Base-by-base conservation (phyloP, 1,139 yeast genomes). In the Diutina neorugosa region DNA sequence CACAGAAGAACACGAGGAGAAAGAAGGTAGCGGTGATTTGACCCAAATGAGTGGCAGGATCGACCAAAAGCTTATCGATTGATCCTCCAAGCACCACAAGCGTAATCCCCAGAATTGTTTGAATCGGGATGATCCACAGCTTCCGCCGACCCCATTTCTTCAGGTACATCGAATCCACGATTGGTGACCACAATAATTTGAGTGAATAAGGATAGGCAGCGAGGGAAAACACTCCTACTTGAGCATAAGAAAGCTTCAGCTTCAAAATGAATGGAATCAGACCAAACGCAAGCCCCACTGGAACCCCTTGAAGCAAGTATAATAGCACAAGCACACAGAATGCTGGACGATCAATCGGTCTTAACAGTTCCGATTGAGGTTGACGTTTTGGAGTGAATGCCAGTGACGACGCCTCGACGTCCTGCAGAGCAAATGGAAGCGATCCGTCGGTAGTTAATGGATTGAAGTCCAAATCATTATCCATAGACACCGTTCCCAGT, bases 81-180 rank as follows among this genome's bases (percentile, higher is more conserved):
- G 70, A 66, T 20, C 65, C 60, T 0, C 98, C 96, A 25, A 94
- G 68, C 54, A 71, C 67, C 18, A 87, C 68, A 58, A 94, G 69
- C 3, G 87, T 79, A 0, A 81, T 19, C 0, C 96, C 91, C 9
- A 93, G 85, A 16, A 88, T 68, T 2, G 82, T 68, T 66, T 93
- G 98, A 46, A 91, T 81, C 0, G 98, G 99, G 18, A 94, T 80
- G 59, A 93, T 90, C 99, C 99, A 93, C 14, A 94, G 82, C 63
- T 91, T 78, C 60, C 98, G 73, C 52, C 97, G 77, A 3, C 98
- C 99, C 51, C 87, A 61, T 52, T 69, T 72, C 21, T 74, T 74
- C 56, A 74, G 76, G 63, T 85, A 94, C 23, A 89, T 67, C 1
- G 97, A 91, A 65, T 93, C 98, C 6, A 93, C 98, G 23, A 93